phyloP scores from a whole-genome alignment of 192 early-diverging fungal species.

The Gonapodya sp. region DNA sequence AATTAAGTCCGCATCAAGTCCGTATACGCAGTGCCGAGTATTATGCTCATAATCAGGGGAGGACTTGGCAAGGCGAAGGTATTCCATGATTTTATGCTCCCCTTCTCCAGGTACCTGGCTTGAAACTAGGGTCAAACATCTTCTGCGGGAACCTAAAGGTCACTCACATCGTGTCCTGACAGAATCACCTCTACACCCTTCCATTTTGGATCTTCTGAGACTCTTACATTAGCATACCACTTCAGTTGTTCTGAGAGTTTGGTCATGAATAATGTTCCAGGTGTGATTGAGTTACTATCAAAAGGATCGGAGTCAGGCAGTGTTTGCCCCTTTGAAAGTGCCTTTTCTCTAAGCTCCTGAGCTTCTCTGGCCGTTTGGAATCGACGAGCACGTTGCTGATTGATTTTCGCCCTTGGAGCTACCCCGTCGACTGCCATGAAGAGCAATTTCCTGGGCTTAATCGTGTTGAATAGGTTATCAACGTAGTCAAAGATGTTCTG shows the following conservation, averaged over 20 bases:
- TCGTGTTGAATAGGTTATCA: conserved; percentile 82
- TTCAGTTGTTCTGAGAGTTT: conserved; percentile 74
- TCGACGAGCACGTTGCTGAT: conserved; percentile 92
- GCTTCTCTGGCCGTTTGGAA: conserved; percentile 91
- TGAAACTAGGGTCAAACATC: conserved; percentile 15
- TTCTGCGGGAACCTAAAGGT: neutral
- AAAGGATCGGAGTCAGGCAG: conserved; percentile 41
- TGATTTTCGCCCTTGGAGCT: conserved; percentile 59
- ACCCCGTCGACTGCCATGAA: conserved; percentile 87
- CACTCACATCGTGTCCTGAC: conserved; percentile 42
- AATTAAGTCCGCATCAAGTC: conserved; percentile 95
- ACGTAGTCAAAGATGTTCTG: conserved; percentile 92
- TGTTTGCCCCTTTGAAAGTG: neutral
- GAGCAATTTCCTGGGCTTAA: conserved; percentile 88
- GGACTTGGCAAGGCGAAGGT: conserved; percentile 70
- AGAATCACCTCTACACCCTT: conserved; percentile 79
- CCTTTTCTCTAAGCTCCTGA: conserved; percentile 44
- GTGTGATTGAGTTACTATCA: conserved; percentile 52
- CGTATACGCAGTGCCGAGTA: conserved; percentile 90
- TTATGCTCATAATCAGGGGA: conserved; percentile 80
- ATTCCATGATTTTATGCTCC: conserved; percentile 99
- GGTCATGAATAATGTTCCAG: conserved; percentile 90
- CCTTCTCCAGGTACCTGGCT: conserved; percentile 93
- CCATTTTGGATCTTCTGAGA: conserved; percentile 85
- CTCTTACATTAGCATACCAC: conserved; percentile 78